Evolutionary conservation across 768 basidiomycete species (phyloP), one percentile per base, ranked within the genome.

Genomic region (Amanita pallidorosea): DNA sequence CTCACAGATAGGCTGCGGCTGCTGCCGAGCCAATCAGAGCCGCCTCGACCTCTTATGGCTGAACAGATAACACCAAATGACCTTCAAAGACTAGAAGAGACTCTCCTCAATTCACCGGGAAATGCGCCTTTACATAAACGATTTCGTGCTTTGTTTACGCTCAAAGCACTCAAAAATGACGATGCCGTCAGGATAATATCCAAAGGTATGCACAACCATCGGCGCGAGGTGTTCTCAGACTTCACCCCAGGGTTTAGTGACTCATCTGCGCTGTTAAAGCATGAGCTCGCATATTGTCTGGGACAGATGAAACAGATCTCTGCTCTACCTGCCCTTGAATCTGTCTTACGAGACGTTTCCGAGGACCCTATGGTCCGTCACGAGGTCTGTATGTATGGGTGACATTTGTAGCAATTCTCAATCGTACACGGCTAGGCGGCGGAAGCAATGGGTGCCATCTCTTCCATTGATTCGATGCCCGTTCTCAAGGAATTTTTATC

Each of bases 381-480:
- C 69, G 96, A 99, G 77, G 91, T 88, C 57, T 53, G 72, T 58
- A 47, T 35, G 29, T 40, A n/a, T 47, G 40, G 31, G 25, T n/a
- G 18, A 42, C 20, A 45, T 36, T 15, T 34, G 13, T 44, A 13
- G 27, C 6, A 7, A 53, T n/a, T 45, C 51, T 54, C 23, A 29
- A 53, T 51, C 49, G 46, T 56, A 55, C 56, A 43, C 55, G 34
- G 46, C 1, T 48, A 94, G 88, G 93, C 95, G 45, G 96, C 96
- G n/a, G 96, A 99, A 68, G 96, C 96, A 7, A 85, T 99, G 73
- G 96, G 94, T 36, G 96, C 96, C 1, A 90, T 98, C 34, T 91
- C 88, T 7, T 71, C 80, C 18, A 60, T 72, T 2, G 57, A 67
- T 0, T 88, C 90, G 13, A 60, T 94, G 9, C 75, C 82, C 3